Conservation (phyloP, 2,329 filamentous ascomycete species). For the Aureobasidium mangrovei region DNA sequence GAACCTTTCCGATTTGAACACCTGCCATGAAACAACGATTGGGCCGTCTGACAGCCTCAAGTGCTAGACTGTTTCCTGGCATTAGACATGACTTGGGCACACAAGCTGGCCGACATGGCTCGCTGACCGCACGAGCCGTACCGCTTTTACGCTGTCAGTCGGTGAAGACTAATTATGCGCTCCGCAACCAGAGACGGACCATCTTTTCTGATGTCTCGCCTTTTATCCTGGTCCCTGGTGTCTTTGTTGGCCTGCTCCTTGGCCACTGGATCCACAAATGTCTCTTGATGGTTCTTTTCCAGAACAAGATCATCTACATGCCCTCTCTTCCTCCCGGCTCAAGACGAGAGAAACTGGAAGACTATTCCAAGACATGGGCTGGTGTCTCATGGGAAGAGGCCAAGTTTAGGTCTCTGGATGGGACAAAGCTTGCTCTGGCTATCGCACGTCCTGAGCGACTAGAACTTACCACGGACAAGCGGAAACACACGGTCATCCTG, state of each 20-base stretch:
- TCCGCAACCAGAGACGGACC: conserved; percentile 9
- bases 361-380: conserved; percentile 52
- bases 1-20: neutral
- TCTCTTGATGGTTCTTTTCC: conserved; percentile 65
- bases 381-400: conserved; percentile 61
- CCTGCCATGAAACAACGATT: conserved; percentile 3
- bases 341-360: conserved; percentile 55
- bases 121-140: neutral
- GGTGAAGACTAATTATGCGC: neutral
- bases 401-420: conserved; percentile 52
- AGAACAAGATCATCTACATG: conserved; percentile 78
- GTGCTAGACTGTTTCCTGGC: neutral
- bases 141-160: neutral
- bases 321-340: conserved; percentile 64
- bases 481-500: conserved; percentile 27
- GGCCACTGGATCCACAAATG: conserved; percentile 58
- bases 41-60: neutral
- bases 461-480: neutral
- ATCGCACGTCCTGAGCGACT: conserved; percentile 31
- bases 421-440: conserved; percentile 55
- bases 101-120: neutral
- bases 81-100: neutral
- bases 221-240: conserved; percentile 47
- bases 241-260: conserved; percentile 58
- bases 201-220: conserved; percentile 30